phyloP scores from a whole-genome alignment of 2,329 filamentous ascomycete genomes.

The Trichoderma breve region DNA sequence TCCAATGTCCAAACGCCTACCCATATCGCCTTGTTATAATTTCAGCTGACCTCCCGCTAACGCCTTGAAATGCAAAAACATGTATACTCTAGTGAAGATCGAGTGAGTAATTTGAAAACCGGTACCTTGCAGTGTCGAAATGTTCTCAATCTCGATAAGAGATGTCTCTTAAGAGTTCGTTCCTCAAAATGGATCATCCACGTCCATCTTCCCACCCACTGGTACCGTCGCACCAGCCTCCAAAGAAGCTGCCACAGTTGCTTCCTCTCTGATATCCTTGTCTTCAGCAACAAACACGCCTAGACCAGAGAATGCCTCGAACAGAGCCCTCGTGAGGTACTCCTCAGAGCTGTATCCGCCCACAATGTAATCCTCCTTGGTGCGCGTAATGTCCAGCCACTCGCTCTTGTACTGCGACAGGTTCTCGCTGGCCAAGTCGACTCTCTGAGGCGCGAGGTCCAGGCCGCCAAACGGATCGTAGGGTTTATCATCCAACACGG shows the following conservation, averaged over 20 bases:
- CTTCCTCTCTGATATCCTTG: constrained; percentile 42
- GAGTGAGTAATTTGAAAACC: not conserved
- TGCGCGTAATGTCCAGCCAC: constrained; percentile 66
- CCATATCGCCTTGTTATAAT: not conserved
- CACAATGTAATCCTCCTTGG: constrained; percentile 64
- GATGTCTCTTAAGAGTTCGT: not conserved
- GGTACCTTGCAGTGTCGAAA: not conserved
- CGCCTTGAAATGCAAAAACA: not conserved
- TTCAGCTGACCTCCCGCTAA: not conserved
- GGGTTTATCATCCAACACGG: constrained; percentile 59
- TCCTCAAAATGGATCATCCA: constrained; percentile 46
- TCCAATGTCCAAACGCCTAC: not conserved
- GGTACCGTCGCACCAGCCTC: constrained; percentile 35
- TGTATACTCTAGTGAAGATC: not conserved
- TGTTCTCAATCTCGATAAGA: not conserved
- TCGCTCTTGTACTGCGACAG: constrained; percentile 71
- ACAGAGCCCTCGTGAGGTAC: constrained; percentile 76
- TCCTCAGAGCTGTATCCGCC: constrained; percentile 83
- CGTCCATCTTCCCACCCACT: constrained; percentile 44
- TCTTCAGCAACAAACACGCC: constrained; percentile 87
- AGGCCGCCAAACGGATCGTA: constrained; percentile 89
- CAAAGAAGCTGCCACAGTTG: constrained; percentile 37
- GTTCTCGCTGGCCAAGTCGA: constrained; percentile 49
- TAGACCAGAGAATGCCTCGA: constrained; percentile 86
- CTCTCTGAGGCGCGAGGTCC: constrained; percentile 65